Base-by-base conservation (phyloP, 83 land plant genomes). In the Picea mariana region DNA sequence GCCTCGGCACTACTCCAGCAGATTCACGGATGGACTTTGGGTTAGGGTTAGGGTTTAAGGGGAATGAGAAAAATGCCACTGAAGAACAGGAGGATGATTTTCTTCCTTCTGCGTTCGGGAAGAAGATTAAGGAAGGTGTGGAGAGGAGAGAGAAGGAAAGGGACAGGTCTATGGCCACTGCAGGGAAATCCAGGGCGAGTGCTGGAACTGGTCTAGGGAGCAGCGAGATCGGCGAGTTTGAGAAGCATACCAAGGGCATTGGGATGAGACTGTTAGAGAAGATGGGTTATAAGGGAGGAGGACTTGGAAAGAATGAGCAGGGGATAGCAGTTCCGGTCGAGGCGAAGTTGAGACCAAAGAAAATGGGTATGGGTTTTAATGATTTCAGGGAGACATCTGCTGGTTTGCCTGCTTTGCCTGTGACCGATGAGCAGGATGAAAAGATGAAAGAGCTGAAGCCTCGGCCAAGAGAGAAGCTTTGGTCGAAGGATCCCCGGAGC, bases 271-370 rank as follows among this genome's bases (percentile, higher is more conserved):
- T 95, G 81, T 86, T 97, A 49, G 95, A 92, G 89, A 97, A 92
- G 88, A 94, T 97, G 98, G 96, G 98, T 2, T 97, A 94, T 68
- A 47, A 47, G 42, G 86, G 82, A 77, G 97, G 34, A 27, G 97
- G 40, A 0, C 5, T 38, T 38, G 40, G 40, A 38, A 38, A 38
- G 40, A 38, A 38, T 38, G 0, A 38, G 99, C 99, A 97, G 79
- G 98, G 98, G 9, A 97, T 95, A 55, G 91, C 88, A 2, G 90
- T 87, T 11, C 94, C 95, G 0, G 77, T 97, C 52, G 96, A 97
- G 75, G 98, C 95, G 0, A 94, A 88, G 49, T 38, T 38, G 40
- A 38, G 40, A 38, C 98, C 99, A 0, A 92, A 92, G 85, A 94
- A 91, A 40, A 94, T 94, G 95, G 99, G 97, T 1, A 94, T 97